Evolutionary conservation across 768 basidiomycete species (phyloP), one percentile per base, ranked within the genome.

Genomic region (Pisolithus sp.): DNA sequence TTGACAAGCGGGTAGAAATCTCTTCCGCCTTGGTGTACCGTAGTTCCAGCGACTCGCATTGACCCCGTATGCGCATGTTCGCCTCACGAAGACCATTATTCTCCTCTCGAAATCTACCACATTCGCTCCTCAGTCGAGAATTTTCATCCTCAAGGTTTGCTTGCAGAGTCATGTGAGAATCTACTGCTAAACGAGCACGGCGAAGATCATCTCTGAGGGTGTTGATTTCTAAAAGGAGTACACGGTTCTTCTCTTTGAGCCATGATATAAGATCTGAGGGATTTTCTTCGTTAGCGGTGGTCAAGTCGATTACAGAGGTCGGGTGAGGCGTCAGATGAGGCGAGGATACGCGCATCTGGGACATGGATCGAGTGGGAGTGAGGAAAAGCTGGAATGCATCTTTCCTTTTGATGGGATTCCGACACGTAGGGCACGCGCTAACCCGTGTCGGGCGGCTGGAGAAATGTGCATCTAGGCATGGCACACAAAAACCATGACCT

Each of bases 401-500:
- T 38, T 31, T 68, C 20, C 58, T 62, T 36, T 37, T 56, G 39
- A 67, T 38, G 21, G 59, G 58, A 36, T 67, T 65, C 51, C 66
- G 65, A 45, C 66, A 67, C 17, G 65, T 56, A n/a, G 67, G 66
- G 8, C 66, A 67, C 26, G 56, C 54, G 13, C 34, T 34, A 20
- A 51, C 47, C 23, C 28, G 53, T 30, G 41, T 51, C 18, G 46
- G 37, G 18, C 51, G 44, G 8, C 54, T 54, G 21, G 60, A 31
- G 43, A 60, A 57, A 28, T 63, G 61, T 24, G 52, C 59, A 23
- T 55, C 61, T 8, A 67, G 46, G 37, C 66, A 67, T 49, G 59
- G 63, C 40, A 56, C 61, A 46, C 66, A 67, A 39, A 67, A 67
- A 47, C 67, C 67, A 54, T 67, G 67, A 20, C 66, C 66, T 68